Evolutionary conservation across 1,284 basidiomycete species (phyloP), one percentile per base, ranked within the genome.

Genomic region (Cystobasidium pallidum): DNA sequence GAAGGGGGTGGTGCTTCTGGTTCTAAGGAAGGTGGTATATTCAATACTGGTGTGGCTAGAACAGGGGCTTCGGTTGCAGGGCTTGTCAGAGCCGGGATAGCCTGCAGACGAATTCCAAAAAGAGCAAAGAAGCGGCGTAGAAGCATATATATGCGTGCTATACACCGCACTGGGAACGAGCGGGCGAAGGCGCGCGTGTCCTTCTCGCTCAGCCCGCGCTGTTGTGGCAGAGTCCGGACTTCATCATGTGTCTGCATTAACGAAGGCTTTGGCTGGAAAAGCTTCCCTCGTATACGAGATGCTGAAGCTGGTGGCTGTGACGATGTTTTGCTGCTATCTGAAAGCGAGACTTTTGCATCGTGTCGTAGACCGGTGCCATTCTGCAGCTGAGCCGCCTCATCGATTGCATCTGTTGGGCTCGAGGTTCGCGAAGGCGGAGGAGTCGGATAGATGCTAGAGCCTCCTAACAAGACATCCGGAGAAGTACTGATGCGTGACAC

Each of bases 41-140:
- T n/a, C 17, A 55, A 19, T n/a, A 49, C n/a, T 24, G 41, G 59
- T 7, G 36, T 26, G 19, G 28, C 13, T 36, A 41, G 49, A 43
- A 55, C 39, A 2, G 65, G 64, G 21, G 55, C 39, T 19, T 21
- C 26, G 4, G 64, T 52, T 21, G 70, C 49, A 19, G 10, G 32
- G 47, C 54, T 49, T 21, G 62, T 39, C 6, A 58, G 13, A 1
- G 61, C 21, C 58, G 71, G 45, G 30, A 71, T 24, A 30, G 59
- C 47, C 15, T 34, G 54, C 36, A 61, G 61, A 10, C 59, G 72
- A 8, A 76, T 52, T 6, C 75, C 73, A 32, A 76, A 71, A 21
- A 75, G 73, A 19, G 67, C 45, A n/a, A 77, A 61, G 52, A 75
- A 72, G 4, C 71, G 72, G 0, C 71, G 62, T 2, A 77, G 21